A percentile compares a stretch with the other conserved stretches of the same genome.
Evolutionary conservation across 2,329 filamentous ascomycete species (phyloP).

Genomic region (Pyrenophora seminiperda): DNA sequence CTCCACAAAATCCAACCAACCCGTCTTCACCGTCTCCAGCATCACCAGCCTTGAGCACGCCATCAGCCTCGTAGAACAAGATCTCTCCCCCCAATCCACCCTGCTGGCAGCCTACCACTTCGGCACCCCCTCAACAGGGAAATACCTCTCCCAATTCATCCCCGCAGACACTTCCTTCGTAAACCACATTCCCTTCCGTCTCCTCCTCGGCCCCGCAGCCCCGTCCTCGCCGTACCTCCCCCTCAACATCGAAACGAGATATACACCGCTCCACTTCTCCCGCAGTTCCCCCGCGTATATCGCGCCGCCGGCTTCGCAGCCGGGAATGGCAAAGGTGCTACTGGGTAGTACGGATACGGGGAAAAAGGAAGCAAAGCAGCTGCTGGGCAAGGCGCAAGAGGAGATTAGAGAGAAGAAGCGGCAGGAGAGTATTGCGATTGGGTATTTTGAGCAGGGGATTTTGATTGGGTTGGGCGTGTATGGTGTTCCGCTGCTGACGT

Average conservation of each 20-base stretch:
- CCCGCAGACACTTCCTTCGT: constrained; percentile 57
- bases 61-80: constrained; percentile 53
- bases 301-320: constrained; percentile 12
- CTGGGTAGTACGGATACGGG: constrained; percentile 18
- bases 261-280: constrained; percentile 28
- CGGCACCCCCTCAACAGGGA: constrained; percentile 55
- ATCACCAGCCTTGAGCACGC: constrained; percentile 61
- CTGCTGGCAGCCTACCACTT: constrained; percentile 61
- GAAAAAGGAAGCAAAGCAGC: constrained; percentile 16
- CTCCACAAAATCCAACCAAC: constrained; percentile 49
- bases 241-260: constrained; percentile 25
- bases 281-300: constrained; percentile 27
- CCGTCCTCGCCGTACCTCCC: constrained; percentile 23
- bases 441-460: constrained; percentile 41
- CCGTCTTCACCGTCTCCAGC: constrained; percentile 54
- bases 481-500: constrained; percentile 38
- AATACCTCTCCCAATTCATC: constrained; percentile 65
- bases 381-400: constrained; percentile 22
- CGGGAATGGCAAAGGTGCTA: constrained; percentile 25
- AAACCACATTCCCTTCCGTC: constrained; percentile 62
- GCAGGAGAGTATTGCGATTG: constrained; percentile 38
- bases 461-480: constrained; percentile 46
- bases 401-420: constrained; percentile 44
- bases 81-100: constrained; percentile 26
- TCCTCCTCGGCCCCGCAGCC: constrained; percentile 52